Evolutionary conservation across 1,139 yeast species (phyloP), one percentile per base, ranked within the genome.

Genomic region (Hansenula anomala): DNA sequence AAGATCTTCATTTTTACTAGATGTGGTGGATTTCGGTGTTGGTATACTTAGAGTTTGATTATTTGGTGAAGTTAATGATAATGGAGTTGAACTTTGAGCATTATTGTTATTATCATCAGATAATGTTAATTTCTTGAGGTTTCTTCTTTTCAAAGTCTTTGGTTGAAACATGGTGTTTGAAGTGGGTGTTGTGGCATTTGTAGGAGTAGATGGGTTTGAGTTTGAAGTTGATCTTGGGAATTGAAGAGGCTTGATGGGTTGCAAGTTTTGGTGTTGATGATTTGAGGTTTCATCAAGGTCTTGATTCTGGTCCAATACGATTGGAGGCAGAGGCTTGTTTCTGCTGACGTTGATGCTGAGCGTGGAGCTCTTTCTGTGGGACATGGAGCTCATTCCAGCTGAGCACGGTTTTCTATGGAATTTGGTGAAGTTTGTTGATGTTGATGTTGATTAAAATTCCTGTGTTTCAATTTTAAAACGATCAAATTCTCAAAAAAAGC

Each of bases 41-140:
- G 41, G 43, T 30, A 36, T 30, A 20, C 26, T 19, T n/a, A 39
- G 18, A 3, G 38, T 36, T 27, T 44, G 37, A 16, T 30, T 23
- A 13, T 23, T 33, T 13, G 54, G 50, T 8, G 53, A 37, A 4
- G 35, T 20, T 28, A 30, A 17, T n/a, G 39, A 25, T 11, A 12
- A 23, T 13, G 38, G 14, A 6, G 24, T 24, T 7, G 30, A 13
- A 40, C 22, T 14, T 41, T 23, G 7, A 10, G 13, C 22, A 23
- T 11, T 42, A n/a, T 32, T 28, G 15, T 25, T 42, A 29, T 2
- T 36, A 4, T 48, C 46, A 13, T 49, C 56, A 8, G 61, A 63
- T 30, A 87, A 64, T 26, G 83, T 77, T 33, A 87, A 68, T 45
- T 84, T 73, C 58, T 88, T 88, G 57, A 84, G 68, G 58, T 88